These are phyloP conservation scores for Firmiana major DNA, from an alignment of 345 rosid genomes.

Conservation along the genomic window DNA sequence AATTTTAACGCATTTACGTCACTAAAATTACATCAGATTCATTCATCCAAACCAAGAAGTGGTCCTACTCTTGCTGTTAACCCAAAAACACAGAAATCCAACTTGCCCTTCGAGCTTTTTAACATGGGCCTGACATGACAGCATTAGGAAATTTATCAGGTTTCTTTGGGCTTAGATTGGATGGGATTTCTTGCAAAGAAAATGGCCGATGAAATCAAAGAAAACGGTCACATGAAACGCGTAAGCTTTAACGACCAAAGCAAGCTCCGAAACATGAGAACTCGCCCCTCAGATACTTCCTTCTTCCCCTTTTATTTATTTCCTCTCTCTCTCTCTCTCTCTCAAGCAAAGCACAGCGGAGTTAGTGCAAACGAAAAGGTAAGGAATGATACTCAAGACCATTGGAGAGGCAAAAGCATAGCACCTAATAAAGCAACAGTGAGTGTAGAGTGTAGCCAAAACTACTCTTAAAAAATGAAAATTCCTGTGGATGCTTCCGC, in stretches of 20 bases:
- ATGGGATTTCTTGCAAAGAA: neutral
- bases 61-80: no score
- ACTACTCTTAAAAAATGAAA: neutral
- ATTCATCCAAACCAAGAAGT: neutral
- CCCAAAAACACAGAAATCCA: no score
- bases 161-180: neutral
- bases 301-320: no score
- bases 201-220: neutral
- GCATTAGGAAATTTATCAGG: neutral
- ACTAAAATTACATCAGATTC: no score
- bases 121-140: neutral
- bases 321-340: neutral
- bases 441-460: neutral
- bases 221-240: neutral
- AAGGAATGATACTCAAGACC: slow-evolving; percentile 21
- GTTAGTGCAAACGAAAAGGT: neutral
- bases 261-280: neutral
- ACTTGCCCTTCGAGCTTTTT: neutral
- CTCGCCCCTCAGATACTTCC: neutral
- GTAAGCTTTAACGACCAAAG: neutral
- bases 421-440: slow-evolving; percentile 21
- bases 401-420: slow-evolving; percentile 23
- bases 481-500: neutral
- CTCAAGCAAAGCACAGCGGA: neutral
- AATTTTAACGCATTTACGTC: no score